Base-by-base conservation (phyloP, 305 asterid species). In the Caryopteris hybrid region DNA sequence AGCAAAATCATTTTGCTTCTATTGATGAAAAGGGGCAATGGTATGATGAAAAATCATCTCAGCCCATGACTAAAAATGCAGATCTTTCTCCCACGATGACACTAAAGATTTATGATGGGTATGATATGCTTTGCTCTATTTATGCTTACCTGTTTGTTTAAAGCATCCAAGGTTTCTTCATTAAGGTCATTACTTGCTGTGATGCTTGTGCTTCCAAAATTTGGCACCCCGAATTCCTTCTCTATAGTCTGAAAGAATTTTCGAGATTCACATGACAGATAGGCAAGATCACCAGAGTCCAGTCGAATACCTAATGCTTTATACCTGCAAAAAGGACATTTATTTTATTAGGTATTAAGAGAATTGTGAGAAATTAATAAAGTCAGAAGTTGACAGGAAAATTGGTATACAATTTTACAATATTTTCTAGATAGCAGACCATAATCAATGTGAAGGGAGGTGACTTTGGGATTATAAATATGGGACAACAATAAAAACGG, bases 281-380 rank as follows among this genome's bases (percentile, higher is more conserved):
- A 93, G 68, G 98, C 98, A 78, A 93, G 95, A 82, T 93, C 98
- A 61, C 97, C 98, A 51, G 98, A 93, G 81, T 93, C 98, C 76
- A 93, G 81, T 74, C 98, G 83, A 75, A 93, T 83, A 68, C 97
- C 98, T 22, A 66, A 20, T 64, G 96, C 97, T 80, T 86, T 88
- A 67, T 93, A 90, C 83, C 99, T 95, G 89, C 70, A 76, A 66
- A 74, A 73, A 57, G 66, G 58, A 42, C 62, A 73, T 21, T 48
- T 18, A 4, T 36, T 61, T 69, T 52, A 71, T 55, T 46, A 45
- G 42, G 47, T 31, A 47, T 70, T 46, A 70, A 60, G 64, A 73
- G 41, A 58, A 43, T 60, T 12, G 48, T 45, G 17, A 38, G 41
- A 50, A 25, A 69, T 17, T n/a, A 76, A 46, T 55, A 9, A 18